phyloP scores from a whole-genome alignment of 108 stramenopile species.

The Cyclotella distinguenda region DNA sequence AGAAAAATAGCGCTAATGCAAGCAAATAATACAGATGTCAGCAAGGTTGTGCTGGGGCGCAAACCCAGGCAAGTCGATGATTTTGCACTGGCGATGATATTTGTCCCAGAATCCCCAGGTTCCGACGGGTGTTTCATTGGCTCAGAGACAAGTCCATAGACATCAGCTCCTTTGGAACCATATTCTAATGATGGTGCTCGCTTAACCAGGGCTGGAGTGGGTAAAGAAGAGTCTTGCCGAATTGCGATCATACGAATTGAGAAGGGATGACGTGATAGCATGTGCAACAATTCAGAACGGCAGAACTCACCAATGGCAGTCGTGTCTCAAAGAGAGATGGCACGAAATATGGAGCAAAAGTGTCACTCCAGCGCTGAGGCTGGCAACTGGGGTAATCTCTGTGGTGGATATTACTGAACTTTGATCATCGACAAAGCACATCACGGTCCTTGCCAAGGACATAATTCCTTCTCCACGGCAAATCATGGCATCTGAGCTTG shows the following conservation, averaged over 20 bases:
- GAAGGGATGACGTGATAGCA: not conserved
- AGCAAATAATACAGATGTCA: not conserved
- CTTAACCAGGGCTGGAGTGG: not conserved
- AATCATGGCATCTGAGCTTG: slow-evolving; percentile 7
- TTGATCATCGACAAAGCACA: slow-evolving; percentile 3
- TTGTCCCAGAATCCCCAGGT: too few species aligned
- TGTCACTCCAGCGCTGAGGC: not conserved
- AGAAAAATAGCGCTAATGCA: not conserved
- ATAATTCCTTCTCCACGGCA: slow-evolving; percentile 18
- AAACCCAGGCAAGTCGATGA: not conserved
- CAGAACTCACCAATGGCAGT: not conserved
- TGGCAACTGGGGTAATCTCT: not conserved
- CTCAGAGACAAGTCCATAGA: too few species aligned
- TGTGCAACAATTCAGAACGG: not conserved
- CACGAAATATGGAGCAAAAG: slow-evolving; percentile 21
- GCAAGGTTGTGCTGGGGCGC: not conserved
- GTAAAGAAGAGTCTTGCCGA: not conserved
- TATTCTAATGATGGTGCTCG: too few species aligned
- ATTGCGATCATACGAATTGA: not conserved
- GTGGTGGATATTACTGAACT: not conserved
- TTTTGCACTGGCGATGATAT: not conserved
- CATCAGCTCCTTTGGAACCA: not conserved
- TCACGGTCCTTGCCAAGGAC: not conserved
- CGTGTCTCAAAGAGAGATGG: slow-evolving; percentile 11
- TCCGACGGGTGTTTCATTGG: too few species aligned